Evolutionary conservation across 2,329 filamentous ascomycete genomes (phyloP).

Genomic region (Hypomyces rosellus): DNA sequence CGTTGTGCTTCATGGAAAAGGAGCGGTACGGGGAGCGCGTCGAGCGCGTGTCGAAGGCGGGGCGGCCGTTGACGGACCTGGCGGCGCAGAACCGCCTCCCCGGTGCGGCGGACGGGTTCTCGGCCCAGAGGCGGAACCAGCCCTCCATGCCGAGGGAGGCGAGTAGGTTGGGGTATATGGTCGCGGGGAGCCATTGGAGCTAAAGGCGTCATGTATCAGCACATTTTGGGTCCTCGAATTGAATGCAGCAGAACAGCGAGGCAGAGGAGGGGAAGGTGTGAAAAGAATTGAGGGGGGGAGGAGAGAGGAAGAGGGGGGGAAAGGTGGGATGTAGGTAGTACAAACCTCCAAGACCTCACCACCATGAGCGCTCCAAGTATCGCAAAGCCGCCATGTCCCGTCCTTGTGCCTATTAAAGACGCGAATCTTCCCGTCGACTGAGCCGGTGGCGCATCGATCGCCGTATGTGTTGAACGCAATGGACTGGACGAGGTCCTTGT

Average conservation of each 20-base stretch:
- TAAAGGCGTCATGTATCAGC: conserved; percentile 25
- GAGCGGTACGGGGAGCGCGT: conserved; percentile 63
- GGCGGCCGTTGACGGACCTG: conserved; percentile 42
- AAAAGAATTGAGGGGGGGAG: not conserved
- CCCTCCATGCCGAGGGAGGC: conserved; percentile 87
- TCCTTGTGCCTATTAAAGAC: conserved; percentile 82
- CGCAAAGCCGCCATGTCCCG: conserved; percentile 70
- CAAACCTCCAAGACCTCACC: conserved; percentile 82
- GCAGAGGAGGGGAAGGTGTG: too few relatives aligned
- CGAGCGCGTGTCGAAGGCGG: conserved; percentile 51
- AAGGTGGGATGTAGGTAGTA: not conserved
- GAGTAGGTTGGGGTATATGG: conserved; percentile 77
- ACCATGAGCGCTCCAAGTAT: conserved; percentile 86
- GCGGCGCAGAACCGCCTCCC: conserved; percentile 72
- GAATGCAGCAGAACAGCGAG: conserved; percentile 8
- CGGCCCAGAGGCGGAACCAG: conserved; percentile 86
- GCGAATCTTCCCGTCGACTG: conserved; percentile 86
- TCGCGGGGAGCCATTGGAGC: conserved; percentile 91
- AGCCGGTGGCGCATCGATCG: conserved; percentile 83
- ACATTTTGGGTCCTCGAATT: not conserved
- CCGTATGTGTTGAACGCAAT: conserved; percentile 90
- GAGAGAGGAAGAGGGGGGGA: not conserved
- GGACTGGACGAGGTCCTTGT: conserved; percentile 74
- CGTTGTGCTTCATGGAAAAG: conserved; percentile 76
- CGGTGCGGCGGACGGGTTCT: conserved; percentile 74